Conservation (phyloP, 2,329 filamentous ascomycete species). For the Trichoderma koningii region DNA sequence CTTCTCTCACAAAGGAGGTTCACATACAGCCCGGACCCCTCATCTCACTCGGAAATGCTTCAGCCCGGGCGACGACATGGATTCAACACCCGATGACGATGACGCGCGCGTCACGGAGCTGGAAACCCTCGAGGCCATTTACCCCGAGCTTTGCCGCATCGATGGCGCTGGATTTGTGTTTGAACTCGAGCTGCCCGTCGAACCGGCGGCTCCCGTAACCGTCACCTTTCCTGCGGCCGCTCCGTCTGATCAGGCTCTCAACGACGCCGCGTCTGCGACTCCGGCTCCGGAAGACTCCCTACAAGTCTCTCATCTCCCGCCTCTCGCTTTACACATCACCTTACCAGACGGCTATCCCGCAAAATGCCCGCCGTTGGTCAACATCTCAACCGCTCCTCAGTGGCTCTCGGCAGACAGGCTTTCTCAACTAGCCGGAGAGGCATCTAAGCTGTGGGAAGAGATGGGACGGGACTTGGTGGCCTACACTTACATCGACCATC, state of each 20-base stretch:
- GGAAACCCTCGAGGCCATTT: slow-evolving; percentile 64
- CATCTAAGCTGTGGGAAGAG: slow-evolving; percentile 61
- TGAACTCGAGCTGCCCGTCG: slow-evolving; percentile 60
- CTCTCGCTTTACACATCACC: slow-evolving; percentile 55
- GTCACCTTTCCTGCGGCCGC: slow-evolving; percentile 59
- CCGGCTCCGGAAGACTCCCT: slow-evolving; percentile 46
- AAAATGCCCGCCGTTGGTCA: slow-evolving; percentile 51
- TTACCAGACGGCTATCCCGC: slow-evolving; percentile 62
- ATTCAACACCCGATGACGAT: slow-evolving; percentile 51
- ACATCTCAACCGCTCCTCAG: slow-evolving; percentile 55
- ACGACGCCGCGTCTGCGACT: slow-evolving; percentile 15
- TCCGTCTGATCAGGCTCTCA: slow-evolving; percentile 23
- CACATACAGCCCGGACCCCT: background rate
- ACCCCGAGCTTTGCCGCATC: slow-evolving; percentile 60
- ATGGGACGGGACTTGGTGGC: slow-evolving; percentile 60
- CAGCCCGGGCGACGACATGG: slow-evolving; percentile 37
- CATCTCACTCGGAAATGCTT: slow-evolving; percentile 24
- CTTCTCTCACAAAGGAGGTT: too few relatives aligned
- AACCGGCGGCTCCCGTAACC: slow-evolving; percentile 55
- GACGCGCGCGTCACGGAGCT: slow-evolving; percentile 62
- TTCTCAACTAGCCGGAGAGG: slow-evolving; percentile 53
- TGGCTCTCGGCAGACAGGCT: slow-evolving; percentile 58
- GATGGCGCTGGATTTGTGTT: slow-evolving; percentile 49
- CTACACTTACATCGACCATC: slow-evolving; percentile 65
- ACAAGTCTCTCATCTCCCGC: slow-evolving; percentile 59